phyloP scores from a whole-genome alignment of 768 basidiomycete species.

The Trametes elegans region DNA sequence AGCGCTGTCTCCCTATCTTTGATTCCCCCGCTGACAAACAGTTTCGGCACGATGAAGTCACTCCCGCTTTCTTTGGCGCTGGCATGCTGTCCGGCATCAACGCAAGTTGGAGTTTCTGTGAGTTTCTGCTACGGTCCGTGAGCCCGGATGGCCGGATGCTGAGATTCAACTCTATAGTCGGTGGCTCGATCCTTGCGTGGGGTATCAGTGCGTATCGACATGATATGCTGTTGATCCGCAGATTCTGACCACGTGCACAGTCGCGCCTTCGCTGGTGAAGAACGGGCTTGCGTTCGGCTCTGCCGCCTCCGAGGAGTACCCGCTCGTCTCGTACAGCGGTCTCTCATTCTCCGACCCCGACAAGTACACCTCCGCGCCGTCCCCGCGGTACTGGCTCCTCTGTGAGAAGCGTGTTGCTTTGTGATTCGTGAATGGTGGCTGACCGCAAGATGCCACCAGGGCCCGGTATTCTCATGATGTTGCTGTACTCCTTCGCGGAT shows the following conservation, averaged over 20 bases:
- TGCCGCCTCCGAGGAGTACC: conserved; percentile 39
- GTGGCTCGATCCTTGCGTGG: conserved; percentile 57
- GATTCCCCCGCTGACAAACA: neutral
- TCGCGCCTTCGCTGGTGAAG: conserved; percentile 52
- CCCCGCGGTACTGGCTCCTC: conserved; percentile 25
- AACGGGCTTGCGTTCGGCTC: conserved; percentile 50
- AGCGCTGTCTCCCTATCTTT: neutral
- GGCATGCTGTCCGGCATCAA: conserved; percentile 59
- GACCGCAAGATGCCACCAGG: conserved; percentile 16
- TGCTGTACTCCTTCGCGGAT: conserved; percentile 58
- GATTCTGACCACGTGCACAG: neutral
- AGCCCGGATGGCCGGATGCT: neutral
- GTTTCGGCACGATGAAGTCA: conserved; percentile 34
- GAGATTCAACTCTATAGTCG: conserved; percentile 36
- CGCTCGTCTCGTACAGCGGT: conserved; percentile 41
- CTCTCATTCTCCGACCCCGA: conserved; percentile 36
- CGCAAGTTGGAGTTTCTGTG: conserved; percentile 56
- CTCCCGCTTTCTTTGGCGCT: conserved; percentile 58
- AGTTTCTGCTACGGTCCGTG: conserved; percentile 21
- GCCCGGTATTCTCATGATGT: conserved; percentile 63
- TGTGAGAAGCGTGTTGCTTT: neutral
- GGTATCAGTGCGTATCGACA: conserved; percentile 39
- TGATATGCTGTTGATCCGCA: neutral
- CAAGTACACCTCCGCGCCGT: conserved; percentile 33
- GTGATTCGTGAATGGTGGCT: neutral